A percentile compares a stretch with the other conserved stretches of the same genome.
Evolutionary conservation across 192 early-diverging fungal genomes (phyloP).

Genomic region (Coemansia sp.): DNA sequence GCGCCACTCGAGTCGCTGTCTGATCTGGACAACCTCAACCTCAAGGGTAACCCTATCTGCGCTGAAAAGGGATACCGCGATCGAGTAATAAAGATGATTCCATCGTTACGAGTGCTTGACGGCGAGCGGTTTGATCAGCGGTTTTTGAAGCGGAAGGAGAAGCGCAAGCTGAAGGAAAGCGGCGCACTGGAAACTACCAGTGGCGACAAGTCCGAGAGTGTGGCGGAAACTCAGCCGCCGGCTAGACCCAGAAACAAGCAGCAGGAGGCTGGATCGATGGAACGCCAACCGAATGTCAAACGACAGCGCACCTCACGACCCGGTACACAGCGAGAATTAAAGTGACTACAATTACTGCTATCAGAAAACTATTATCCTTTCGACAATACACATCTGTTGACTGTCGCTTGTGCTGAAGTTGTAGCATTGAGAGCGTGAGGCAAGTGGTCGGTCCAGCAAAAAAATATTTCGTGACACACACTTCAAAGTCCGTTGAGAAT

Average conservation of each 20-base stretch:
- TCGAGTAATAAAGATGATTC: slow-evolving; percentile 11
- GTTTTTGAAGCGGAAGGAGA: slow-evolving; percentile 27
- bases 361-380: not conserved
- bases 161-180: slow-evolving; percentile 14
- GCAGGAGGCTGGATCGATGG: not conserved
- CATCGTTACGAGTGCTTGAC: slow-evolving; percentile 24
- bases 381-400: not conserved
- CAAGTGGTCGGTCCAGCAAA: not conserved
- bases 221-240: not conserved
- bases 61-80: slow-evolving; percentile 20
- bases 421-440: not conserved
- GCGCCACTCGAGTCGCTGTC: slow-evolving; percentile 14
- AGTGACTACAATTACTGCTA: not conserved
- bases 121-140: slow-evolving; percentile 29
- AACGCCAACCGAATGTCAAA: slow-evolving; percentile 3
- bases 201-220: not conserved
- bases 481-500: not conserved
- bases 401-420: not conserved
- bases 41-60: slow-evolving; percentile 34
- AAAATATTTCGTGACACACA: not conserved
- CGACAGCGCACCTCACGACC: not conserved
- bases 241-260: not conserved
- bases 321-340: not conserved
- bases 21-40: slow-evolving; percentile 24
- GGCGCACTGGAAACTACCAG: not conserved